Base-by-base conservation (phyloP, 2,329 filamentous ascomycete species). In the Exophiala lecanii-corni region DNA sequence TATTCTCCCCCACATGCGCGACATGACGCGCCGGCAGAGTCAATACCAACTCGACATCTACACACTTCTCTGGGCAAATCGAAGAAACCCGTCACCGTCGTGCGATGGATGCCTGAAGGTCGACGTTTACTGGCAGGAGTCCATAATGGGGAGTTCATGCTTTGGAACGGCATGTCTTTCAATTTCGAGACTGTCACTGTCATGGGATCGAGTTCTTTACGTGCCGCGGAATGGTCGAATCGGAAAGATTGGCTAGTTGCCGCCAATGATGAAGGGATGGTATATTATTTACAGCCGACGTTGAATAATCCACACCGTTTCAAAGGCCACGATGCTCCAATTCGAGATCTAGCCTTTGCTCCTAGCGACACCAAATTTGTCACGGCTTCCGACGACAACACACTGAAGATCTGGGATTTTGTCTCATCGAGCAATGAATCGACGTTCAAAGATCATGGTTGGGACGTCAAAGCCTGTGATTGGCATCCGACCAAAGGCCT, bases 281-380 rank as follows among this genome's bases (percentile, higher is more conserved):
- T 98, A 67, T 97, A 97, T 69, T 98, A 98, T 69, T 97, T 91
- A 87, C 89, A 96, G 64, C 88, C 91, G 21, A 98, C 97, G 64
- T 96, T 98, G 71, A 97, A 98, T 74, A 96, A 97, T 59, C 89
- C 97, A 47, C 88, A 97, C 65, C 89, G 87, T 40, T 87, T 98
- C 41, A 82, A 89, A 60, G 92, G 89, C 5, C 92, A 97, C 61
- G 79, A 80, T 36, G 89, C 96, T 60, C 84, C 91, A 4, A 86
- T 98, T 49, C 76, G 92, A 57, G 92, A 96, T 58, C 72, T 98
- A 28, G 85, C 91, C 6, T 97, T 97, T 65, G 87, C 89, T 47
- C 92, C 92, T 1, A 95, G 85, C 50, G 92, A 98, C 65, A 78
- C 85, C 48, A 97, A 97, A 62, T 98, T 98, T 56, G 86, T 96